Conservation (phyloP, 306 rosid genomes). For the Ceratonia siliqua region DNA sequence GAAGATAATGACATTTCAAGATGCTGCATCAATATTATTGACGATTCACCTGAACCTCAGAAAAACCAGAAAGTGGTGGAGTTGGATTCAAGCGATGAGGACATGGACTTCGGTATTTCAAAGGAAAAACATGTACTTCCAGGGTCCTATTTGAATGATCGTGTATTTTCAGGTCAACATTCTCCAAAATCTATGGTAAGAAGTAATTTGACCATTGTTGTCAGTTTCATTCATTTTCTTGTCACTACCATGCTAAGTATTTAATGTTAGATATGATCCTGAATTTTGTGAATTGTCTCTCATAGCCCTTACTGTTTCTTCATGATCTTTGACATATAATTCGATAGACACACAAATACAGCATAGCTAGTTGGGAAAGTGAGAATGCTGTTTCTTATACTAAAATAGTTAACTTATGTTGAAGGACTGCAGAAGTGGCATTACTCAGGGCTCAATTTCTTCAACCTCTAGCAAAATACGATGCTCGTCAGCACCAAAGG, state of each 20-base stretch:
- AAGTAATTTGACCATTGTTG: not conserved
- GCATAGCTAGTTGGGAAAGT: not conserved
- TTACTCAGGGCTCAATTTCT: conserved; percentile 53
- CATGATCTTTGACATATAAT: not conserved
- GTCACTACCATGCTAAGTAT: not conserved
- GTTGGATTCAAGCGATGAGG: conserved; percentile 71
- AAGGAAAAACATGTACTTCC: conserved; percentile 35
- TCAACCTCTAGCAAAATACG: conserved; percentile 46
- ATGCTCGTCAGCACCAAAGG: conserved; percentile 37
- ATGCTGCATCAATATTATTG: conserved; percentile 39
- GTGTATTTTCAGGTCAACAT: conserved; percentile 26
- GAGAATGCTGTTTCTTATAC: conserved; percentile 16
- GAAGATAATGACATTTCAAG: conserved; percentile 23
- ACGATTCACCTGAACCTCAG: conserved; percentile 47
- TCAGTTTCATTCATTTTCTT: conserved; percentile 11
- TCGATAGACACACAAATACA: not conserved
- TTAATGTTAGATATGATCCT: not conserved
- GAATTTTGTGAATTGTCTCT: not conserved
- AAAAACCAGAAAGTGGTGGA: conserved; percentile 51
- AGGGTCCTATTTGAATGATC: conserved; percentile 21
- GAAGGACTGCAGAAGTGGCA: conserved; percentile 68
- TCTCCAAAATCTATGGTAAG: conserved; percentile 53
- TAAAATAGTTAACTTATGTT: conserved; percentile 39
- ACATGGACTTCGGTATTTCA: conserved; percentile 35
- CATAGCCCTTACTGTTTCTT: too few species aligned